A percentile compares a stretch with the other conserved stretches of the same genome.
Evolutionary conservation across 495 filamentous ascomycete species (phyloP).

Genomic region (Elasticomyces elasticus): DNA sequence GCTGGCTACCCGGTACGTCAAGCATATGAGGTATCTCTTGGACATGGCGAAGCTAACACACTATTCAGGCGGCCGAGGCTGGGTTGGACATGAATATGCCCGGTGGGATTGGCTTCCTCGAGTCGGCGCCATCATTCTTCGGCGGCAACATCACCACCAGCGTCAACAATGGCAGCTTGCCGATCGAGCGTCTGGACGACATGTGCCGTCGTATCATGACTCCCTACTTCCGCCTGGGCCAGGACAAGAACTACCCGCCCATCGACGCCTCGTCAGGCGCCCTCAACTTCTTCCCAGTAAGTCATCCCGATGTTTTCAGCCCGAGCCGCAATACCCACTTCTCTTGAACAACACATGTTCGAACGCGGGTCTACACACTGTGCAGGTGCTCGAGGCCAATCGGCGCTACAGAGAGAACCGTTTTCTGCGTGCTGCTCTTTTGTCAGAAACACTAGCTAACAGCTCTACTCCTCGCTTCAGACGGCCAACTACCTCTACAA

Average conservation of each 20-base stretch:
- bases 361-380: too few species aligned
- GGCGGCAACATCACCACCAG: constrained; percentile 25
- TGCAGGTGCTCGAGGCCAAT: too few species aligned
- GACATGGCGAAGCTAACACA: neutral
- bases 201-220: constrained; percentile 31
- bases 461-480: too few species aligned
- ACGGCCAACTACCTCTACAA: constrained; percentile 19
- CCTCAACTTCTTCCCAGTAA: constrained; percentile 10
- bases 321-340: too few species aligned
- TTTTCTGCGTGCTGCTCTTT: too few species aligned
- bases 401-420: too few species aligned
- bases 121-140: constrained; percentile 19
- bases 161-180: constrained; percentile 27
- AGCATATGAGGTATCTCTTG: neutral
- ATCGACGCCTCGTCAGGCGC: constrained; percentile 16
- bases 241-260: constrained; percentile 19
- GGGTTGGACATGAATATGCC: constrained; percentile 32
- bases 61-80: constrained; percentile 6
- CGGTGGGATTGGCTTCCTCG: constrained; percentile 22
- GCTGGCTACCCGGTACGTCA: constrained; percentile 11
- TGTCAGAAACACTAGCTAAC: too few species aligned
- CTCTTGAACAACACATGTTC: too few species aligned
- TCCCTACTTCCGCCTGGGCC: constrained; percentile 27
- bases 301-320: too few species aligned
- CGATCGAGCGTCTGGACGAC: constrained; percentile 24